A percentile compares a stretch with the other conserved stretches of the same genome.
Conservation (phyloP, 192 early-diverging fungal genomes). For the Funneliformis geosporum region DNA sequence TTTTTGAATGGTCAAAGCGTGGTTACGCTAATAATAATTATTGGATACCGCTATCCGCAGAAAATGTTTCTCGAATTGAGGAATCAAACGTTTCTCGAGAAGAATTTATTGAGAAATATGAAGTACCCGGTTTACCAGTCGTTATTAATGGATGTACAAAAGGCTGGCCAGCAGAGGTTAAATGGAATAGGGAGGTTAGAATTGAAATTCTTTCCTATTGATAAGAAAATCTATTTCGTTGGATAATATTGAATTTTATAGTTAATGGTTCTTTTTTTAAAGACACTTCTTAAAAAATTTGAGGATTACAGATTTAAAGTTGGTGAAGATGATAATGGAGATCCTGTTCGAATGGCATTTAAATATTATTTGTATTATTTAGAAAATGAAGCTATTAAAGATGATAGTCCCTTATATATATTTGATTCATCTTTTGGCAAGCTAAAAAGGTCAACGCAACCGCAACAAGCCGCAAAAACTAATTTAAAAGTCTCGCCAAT, state of each 20-base stretch:
- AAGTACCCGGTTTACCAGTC: conserved; percentile 57
- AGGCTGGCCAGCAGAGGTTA: conserved; percentile 55
- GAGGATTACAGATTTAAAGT: conserved; percentile 70
- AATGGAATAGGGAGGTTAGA: conserved; percentile 59
- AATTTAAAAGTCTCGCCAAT: no score
- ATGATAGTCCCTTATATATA: conserved; percentile 80
- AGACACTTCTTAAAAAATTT: conserved; percentile 54
- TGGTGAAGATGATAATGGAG: conserved; percentile 77
- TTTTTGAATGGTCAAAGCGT: conserved; percentile 61
- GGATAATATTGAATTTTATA: background rate
- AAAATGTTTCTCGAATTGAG: conserved; percentile 58
- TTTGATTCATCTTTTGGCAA: conserved; percentile 74
- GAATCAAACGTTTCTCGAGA: conserved; percentile 52
- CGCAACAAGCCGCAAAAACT: background rate
- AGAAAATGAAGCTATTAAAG: conserved; percentile 47
- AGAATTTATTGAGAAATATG: conserved; percentile 62
- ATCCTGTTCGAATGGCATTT: conserved; percentile 64
- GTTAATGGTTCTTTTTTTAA: conserved; percentile 14
- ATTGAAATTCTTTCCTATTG: background rate
- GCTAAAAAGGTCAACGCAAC: conserved; percentile 27
- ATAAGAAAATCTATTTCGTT: background rate
- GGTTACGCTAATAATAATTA: conserved; percentile 53
- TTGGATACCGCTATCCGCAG: conserved; percentile 47
- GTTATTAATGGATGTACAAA: conserved; percentile 58
- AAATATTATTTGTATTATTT: conserved; percentile 64